Evolutionary conservation across 352 stramenopile species (phyloP).

Genomic region (Pythium diclinum): DNA sequence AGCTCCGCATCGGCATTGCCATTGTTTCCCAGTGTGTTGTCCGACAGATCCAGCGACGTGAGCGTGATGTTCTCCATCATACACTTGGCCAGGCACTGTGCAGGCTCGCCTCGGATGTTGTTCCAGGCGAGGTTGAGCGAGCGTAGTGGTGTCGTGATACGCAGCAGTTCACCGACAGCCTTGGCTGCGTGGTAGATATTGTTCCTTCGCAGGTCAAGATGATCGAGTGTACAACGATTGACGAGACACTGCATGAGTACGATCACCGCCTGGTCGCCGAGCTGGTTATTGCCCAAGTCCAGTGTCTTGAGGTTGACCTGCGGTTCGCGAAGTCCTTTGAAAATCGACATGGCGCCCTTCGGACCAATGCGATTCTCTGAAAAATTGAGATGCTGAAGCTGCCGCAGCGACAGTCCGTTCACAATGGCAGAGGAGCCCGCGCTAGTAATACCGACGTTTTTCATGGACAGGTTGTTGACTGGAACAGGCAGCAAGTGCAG

Average conservation of each 20-base stretch:
- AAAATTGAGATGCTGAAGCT: constrained; percentile 65
- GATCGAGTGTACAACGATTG: constrained; percentile 64
- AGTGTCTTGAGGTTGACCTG: constrained; percentile 60
- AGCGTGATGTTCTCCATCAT: constrained; percentile 78
- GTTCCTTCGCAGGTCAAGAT: constrained; percentile 58
- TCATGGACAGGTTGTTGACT: constrained; percentile 66
- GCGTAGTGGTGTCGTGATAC: constrained; percentile 52
- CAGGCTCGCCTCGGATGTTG: constrained; percentile 66
- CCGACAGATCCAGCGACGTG: constrained; percentile 55
- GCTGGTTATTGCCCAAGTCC: constrained; percentile 66
- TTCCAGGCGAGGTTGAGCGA: constrained; percentile 75
- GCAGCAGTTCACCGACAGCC: constrained; percentile 55
- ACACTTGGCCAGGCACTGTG: constrained; percentile 52
- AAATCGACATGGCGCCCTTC: constrained; percentile 55
- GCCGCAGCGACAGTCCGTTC: constrained; percentile 41
- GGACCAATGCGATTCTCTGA: constrained; percentile 59
- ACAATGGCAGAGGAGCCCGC: constrained; percentile 56
- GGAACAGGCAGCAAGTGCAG: constrained; percentile 53
- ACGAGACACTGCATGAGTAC: constrained; percentile 58
- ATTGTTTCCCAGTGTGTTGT: constrained; percentile 71
- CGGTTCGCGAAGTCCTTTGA: constrained; percentile 48
- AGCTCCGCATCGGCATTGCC: constrained; percentile 64
- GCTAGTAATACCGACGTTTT: constrained; percentile 62
- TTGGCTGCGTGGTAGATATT: constrained; percentile 63
- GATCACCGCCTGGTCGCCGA: constrained; percentile 60